A percentile compares a stretch with the other conserved stretches of the same genome.
Evolutionary conservation across 192 early-diverging fungal genomes (phyloP).

Genomic region (Podila epicladia): DNA sequence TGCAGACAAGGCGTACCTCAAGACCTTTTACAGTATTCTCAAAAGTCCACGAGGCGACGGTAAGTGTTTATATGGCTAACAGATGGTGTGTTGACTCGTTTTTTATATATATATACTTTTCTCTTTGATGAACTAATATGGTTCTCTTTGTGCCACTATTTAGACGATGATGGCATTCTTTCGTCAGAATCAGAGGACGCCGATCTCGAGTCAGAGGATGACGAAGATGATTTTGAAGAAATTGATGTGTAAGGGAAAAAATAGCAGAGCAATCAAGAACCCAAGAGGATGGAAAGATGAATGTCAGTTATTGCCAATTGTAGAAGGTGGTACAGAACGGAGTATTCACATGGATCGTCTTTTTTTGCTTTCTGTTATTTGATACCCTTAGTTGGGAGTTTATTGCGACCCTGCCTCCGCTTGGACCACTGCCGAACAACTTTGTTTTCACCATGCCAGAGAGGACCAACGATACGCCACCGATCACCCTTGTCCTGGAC

Average conservation of each 20-base stretch:
- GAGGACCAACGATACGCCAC: conserved; percentile 66
- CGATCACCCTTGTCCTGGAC: conserved; percentile 73
- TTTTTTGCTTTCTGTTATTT: not conserved
- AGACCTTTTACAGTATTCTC: conserved; percentile 46
- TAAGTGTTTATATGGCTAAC: not conserved
- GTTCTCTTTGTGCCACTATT: not conserved
- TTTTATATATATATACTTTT: not conserved
- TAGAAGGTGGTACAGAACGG: no score
- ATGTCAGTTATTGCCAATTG: not conserved
- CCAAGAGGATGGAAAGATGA: not conserved
- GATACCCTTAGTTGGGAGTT: conserved; percentile 50
- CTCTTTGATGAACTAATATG: not conserved
- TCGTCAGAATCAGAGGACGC: conserved; percentile 49
- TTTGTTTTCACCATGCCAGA: conserved; percentile 66
- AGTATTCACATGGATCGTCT: no score
- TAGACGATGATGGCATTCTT: conserved; percentile 49
- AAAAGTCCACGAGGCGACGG: conserved; percentile 46
- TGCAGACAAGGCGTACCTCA: conserved; percentile 33
- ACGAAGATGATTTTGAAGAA: conserved; percentile 50
- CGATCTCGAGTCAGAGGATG: conserved; percentile 48
- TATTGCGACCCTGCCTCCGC: conserved; percentile 68
- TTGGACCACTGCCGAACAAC: conserved; percentile 62
- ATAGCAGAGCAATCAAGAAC: not conserved
- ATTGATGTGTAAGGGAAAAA: conserved; percentile 39
- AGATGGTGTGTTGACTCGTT: not conserved